Percentiles rank a stretch among this genome's conserved stretches.
Conservation (phyloP, 495 filamentous ascomycete genomes). For the Talaromyces ruber region DNA sequence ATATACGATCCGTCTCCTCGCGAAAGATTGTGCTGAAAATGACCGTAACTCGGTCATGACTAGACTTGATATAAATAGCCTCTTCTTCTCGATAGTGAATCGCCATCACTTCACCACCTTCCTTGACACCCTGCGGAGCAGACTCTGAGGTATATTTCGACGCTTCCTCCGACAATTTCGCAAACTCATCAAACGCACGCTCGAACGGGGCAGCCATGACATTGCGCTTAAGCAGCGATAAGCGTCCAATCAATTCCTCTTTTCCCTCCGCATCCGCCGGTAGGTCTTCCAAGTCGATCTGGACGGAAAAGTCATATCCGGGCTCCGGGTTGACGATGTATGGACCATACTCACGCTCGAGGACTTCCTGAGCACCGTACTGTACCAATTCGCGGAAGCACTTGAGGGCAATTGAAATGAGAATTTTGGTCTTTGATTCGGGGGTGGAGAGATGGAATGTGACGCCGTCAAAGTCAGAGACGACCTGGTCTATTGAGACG, state of each 20-base stretch:
- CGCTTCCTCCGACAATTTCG: conserved; percentile 73
- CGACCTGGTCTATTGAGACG: conserved; percentile 87
- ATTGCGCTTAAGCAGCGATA: conserved; percentile 89
- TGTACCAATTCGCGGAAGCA: conserved; percentile 87
- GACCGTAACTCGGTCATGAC: conserved; percentile 91
- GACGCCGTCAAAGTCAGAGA: conserved; percentile 96
- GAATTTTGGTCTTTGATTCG: conserved; percentile 82
- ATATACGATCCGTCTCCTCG: conserved; percentile 94
- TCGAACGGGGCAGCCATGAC: conserved; percentile 98
- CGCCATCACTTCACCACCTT: conserved; percentile 89
- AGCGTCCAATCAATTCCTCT: conserved; percentile 75
- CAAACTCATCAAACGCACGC: conserved; percentile 88
- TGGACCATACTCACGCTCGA: conserved; percentile 87
- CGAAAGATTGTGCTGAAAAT: conserved; percentile 98
- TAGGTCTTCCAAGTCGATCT: conserved; percentile 79
- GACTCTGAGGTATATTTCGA: conserved; percentile 85
- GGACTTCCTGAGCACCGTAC: conserved; percentile 84
- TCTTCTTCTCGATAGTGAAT: conserved; percentile 98
- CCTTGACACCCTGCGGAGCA: conserved; percentile 77
- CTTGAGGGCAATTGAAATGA: conserved; percentile 86
- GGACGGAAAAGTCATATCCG: conserved; percentile 90
- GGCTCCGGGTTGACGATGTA: conserved; percentile 82
- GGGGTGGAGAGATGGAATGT: conserved; percentile 97
- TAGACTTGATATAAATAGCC: conserved; percentile 98
- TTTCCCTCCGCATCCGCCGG: conserved; percentile 70